A percentile compares a stretch with the other conserved stretches of the same genome.
phyloP scores from a whole-genome alignment of 306 rosid species.

The Medicago lupulina region DNA sequence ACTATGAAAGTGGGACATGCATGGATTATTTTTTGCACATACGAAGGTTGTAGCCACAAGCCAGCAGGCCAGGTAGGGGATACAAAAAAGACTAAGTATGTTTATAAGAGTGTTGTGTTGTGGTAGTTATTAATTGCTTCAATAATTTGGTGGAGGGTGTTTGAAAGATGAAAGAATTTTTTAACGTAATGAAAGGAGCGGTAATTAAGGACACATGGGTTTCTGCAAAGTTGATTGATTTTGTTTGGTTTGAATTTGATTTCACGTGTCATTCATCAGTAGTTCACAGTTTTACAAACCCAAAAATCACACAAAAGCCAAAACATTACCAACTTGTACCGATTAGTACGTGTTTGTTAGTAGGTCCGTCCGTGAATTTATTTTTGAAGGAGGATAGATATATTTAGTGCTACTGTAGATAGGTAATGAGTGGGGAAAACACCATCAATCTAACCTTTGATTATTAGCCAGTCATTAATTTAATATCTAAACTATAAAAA shows the following conservation, averaged over 20 bases:
- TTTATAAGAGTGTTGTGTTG: not conserved
- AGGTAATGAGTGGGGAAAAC: not conserved
- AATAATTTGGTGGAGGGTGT: not conserved
- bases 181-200: not conserved
- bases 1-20: conserved; percentile 27
- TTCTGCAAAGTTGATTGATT: conserved; percentile 41
- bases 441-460: no score
- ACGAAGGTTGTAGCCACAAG: not conserved
- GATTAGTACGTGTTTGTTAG: conserved; percentile 37
- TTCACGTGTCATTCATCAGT: not conserved
- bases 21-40: not conserved
- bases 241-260: not conserved
- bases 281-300: conserved; percentile 52
- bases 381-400: no score
- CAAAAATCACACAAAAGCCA: conserved; percentile 58
- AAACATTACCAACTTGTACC: conserved; percentile 61
- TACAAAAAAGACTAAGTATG: not conserved
- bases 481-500: no score
- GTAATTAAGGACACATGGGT: conserved; percentile 50
- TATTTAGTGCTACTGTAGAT: not conserved
- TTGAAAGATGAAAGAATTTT: not conserved
- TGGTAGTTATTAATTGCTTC: not conserved
- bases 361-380: conserved; percentile 1
- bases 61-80: not conserved
- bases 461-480: no score